Evolutionary conservation across 108 stramenopile genomes (phyloP), one percentile per base, ranked within the genome.

Genomic region (Cyclotella kingstonii): DNA sequence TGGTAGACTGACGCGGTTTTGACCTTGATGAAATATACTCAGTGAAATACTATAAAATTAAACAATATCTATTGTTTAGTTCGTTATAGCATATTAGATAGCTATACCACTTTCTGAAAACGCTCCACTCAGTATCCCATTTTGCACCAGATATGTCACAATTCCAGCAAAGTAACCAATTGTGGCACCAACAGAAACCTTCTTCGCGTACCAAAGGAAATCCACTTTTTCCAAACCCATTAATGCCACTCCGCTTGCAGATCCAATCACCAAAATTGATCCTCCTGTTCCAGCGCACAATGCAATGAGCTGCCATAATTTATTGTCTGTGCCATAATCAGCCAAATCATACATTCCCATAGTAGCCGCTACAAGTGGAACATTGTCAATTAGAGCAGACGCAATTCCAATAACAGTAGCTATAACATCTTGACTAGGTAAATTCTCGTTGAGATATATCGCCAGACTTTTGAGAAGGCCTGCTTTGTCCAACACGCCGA

Each of bases 141-240:
- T 65, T 63, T 94, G 78, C 19, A 73, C 68, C 35, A 94, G 54
- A 70, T 94, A 96, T 8, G 91, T 71, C 9, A 84, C 95, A 71
- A 96, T 94, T 0, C 95, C 95, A 8, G 89, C 91, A 60, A 94
- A 87, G 60, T 96, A 96, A 9, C 95, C 95, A 48, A 91, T 65
- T 1, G 87, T 62, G 23, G 95, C 95, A 29, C 91, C 89, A 21
- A 90, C 46, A 14, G 81, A 67, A 2, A 92, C 93, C 54, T 90
- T 92, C 79, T 91, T 93, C 30, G 87, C 84, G 60, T 96, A 96
- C 95, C 95, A 96, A 56, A 96, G 57, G 54, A 96, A 96, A 79
- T 94, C 93, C 7, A 96, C 93, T 72, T 96, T 94, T 69, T 96
- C 95, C 55, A 96, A 63, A 27, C 95, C 95, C 95, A 96, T 96